Percentiles rank a stretch among this genome's conserved stretches.
Conservation (phyloP, 306 rosid genomes). For the Hylodesmum podocarpum region DNA sequence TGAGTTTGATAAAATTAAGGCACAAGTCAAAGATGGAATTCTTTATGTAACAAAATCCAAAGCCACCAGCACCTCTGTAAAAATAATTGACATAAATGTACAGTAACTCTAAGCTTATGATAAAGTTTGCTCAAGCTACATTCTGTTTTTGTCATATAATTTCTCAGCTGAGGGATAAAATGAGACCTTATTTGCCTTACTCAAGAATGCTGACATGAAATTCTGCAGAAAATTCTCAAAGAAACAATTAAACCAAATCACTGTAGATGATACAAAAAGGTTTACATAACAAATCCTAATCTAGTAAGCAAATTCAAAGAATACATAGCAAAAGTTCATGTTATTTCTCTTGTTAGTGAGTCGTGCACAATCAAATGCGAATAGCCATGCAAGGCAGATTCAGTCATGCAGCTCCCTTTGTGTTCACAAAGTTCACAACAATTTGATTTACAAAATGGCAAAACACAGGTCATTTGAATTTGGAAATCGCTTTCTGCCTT, state of each 20-base stretch:
- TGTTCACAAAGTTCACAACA: constrained; percentile 10
- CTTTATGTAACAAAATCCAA: constrained; percentile 38
- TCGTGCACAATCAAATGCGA: constrained; percentile 13
- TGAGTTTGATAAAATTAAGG: constrained; percentile 38
- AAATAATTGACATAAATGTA: constrained; percentile 33
- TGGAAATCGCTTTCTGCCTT: neutral
- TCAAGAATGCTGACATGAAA: constrained; percentile 3
- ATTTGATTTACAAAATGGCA: constrained; percentile 2
- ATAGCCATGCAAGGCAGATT: neutral
- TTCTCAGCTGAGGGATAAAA: neutral
- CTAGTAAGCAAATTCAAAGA: constrained; percentile 3
- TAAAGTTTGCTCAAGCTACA: neutral
- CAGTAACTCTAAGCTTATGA: constrained; percentile 6
- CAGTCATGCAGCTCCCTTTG: neutral
- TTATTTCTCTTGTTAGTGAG: constrained; percentile 9
- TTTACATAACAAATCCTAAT: constrained; percentile 5
- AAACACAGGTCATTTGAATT: neutral
- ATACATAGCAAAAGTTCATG: neutral
- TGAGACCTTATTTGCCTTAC: neutral
- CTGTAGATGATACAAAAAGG: neutral
- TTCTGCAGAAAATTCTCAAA: neutral
- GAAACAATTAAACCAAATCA: neutral
- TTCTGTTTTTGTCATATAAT: neutral
- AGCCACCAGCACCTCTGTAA: constrained; percentile 11
- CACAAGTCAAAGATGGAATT: constrained; percentile 36